phyloP scores from a whole-genome alignment of 352 stramenopile genomes.

The Pythium brachiatum region DNA sequence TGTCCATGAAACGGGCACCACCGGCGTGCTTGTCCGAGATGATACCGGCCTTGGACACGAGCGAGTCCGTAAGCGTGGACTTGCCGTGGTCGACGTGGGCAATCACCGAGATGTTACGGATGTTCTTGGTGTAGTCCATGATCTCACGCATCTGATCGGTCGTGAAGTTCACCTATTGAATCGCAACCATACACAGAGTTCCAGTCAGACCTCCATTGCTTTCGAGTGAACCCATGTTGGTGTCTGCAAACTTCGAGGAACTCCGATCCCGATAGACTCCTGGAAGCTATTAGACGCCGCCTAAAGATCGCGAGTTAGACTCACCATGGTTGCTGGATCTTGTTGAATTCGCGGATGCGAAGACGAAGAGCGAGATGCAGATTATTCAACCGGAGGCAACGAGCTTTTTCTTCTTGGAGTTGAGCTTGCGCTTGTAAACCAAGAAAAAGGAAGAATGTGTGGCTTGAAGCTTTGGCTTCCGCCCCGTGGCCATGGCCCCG shows the following conservation, averaged over 20 bases:
- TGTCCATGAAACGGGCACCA: conserved; percentile 99
- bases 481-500: not conserved
- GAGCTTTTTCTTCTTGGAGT: conserved; percentile 17
- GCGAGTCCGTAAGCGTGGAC: conserved; percentile 98
- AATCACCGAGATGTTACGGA: conserved; percentile 99
- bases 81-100: conserved; percentile 99
- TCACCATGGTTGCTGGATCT: conserved; percentile 29
- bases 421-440: conserved; percentile 24
- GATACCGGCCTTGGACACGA: conserved; percentile 99
- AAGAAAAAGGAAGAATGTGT: conserved; percentile 36
- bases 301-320: conserved; percentile 9
- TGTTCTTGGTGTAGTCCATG: conserved; percentile 99
- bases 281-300: not conserved
- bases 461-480: conserved; percentile 16
- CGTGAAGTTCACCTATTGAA: conserved; percentile 97
- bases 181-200: not conserved
- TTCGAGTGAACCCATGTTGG: conserved; percentile 1
- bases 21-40: conserved; percentile 98
- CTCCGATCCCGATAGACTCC: not conserved
- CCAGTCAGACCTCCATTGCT: not conserved
- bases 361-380: conserved; percentile 7
- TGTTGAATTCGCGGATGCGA: conserved; percentile 21
- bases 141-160: conserved; percentile 98
- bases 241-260: not conserved
- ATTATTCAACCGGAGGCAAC: conserved; percentile 11